These are phyloP conservation scores for Bretziella fagacearum DNA, from an alignment of 2,329 filamentous ascomycete genomes.

Conservation along the genomic window DNA sequence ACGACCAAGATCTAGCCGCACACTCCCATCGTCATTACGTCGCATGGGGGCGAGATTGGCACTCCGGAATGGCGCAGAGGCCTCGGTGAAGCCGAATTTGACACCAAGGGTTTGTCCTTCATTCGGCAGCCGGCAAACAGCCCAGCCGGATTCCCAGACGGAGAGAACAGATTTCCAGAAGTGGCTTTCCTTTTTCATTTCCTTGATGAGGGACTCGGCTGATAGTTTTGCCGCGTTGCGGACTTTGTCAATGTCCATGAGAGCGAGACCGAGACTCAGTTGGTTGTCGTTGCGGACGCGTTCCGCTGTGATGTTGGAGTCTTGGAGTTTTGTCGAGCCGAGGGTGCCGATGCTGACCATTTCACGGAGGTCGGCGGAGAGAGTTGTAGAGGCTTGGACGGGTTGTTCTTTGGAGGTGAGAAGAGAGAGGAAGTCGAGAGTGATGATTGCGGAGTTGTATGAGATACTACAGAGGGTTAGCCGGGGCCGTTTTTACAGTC, in stretches of 20 bases:
- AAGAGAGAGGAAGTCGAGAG: conserved; percentile 69
- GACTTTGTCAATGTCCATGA: conserved; percentile 58
- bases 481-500: no score
- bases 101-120: conserved; percentile 64
- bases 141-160: conserved; percentile 74
- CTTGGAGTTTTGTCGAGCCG: conserved; percentile 46
- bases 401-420: conserved; percentile 70
- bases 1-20: conserved; percentile 51
- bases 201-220: conserved; percentile 53
- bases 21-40: conserved; percentile 54
- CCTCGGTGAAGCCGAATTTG: conserved; percentile 75
- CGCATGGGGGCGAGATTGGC: conserved; percentile 69
- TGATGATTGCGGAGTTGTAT: conserved; percentile 46
- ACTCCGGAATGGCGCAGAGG: conserved; percentile 40
- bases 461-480: conserved; percentile 24
- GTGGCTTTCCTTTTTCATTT: conserved; percentile 61
- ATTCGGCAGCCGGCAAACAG: conserved; percentile 58
- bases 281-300: conserved; percentile 39
- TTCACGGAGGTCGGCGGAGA: conserved; percentile 54
- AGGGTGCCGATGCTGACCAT: conserved; percentile 59
- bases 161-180: conserved; percentile 81
- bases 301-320: conserved; percentile 40
- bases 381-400: conserved; percentile 47
- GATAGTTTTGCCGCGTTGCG: conserved; percentile 58
- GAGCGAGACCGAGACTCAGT: conserved; percentile 52